Evolutionary conservation across 2,329 filamentous ascomycete species (phyloP), one percentile per base, ranked within the genome.

Genomic region (Penicillium sp.): DNA sequence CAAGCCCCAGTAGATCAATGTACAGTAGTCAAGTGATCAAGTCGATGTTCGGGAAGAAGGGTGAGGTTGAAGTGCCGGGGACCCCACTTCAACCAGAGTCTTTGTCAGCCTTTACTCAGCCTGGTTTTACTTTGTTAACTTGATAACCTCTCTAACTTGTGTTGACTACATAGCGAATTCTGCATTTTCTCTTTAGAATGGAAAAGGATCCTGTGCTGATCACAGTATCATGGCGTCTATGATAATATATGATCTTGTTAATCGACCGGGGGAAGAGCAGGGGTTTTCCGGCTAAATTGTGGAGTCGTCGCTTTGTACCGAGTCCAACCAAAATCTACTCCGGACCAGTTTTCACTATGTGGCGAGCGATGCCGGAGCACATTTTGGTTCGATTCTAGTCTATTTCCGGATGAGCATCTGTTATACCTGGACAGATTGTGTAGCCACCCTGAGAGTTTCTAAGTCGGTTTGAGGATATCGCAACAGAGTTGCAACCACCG

Each of bases 81-180:
- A 47, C 53, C 46, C 55, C 55, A 56, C 54, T 54, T 43, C 14
- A 23, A 20, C 29, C 42, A 27, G 37, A 20, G 14, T 38, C 39
- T 57, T 57, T 52, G 54, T 58, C 53, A 58, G 47, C 28, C n/a
- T 43, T 58, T 42, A 58, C 47, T 57, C 52, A 55, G 52, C 54
- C 14, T 5, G 4, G 9, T 20, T 34, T 7, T 34, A 34, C 3
- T 4, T 4, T 20, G 18, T 20, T 20, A 20, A 20, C 18, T n/a
- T n/a, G n/a, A n/a, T n/a, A n/a, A n/a, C n/a, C n/a, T n/a, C n/a
- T n/a, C n/a, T n/a, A n/a, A n/a, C n/a, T n/a, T n/a, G n/a, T n/a
- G 18, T 20, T 26, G 8, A 24, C 23, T 8, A 34, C 14, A 16
- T 34, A 8, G 31, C 31, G 14, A 34, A 34, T 18, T 8, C 16